Evolutionary conservation across 495 filamentous ascomycete genomes (phyloP).

Genomic region (Aspergillus wentii): DNA sequence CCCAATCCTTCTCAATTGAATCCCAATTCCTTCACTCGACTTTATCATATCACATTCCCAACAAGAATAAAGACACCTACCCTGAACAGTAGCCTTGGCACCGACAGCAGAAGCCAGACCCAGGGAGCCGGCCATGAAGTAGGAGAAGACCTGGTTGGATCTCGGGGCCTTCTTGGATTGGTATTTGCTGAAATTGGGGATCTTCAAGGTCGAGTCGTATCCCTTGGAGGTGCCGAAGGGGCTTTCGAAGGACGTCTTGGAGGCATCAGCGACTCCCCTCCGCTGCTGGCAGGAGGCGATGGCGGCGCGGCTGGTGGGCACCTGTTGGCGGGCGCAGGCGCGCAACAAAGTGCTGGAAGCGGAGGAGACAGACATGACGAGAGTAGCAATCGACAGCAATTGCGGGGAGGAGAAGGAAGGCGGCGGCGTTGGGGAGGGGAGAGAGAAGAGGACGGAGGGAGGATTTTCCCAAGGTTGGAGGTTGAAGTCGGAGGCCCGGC

Average conservation of each 20-base stretch:
- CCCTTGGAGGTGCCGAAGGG: constrained; percentile 42
- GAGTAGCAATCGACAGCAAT: constrained; percentile 37
- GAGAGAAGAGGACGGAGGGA: constrained; percentile 20
- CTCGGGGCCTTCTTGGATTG: constrained; percentile 56
- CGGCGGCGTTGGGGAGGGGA: constrained; percentile 18
- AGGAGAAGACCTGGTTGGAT: constrained; percentile 81
- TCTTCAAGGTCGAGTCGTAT: constrained; percentile 54
- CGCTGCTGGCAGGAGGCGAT: constrained; percentile 45
- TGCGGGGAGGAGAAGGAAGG: constrained; percentile 19
- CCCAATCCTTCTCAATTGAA: not conserved
- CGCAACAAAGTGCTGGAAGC: constrained; percentile 46
- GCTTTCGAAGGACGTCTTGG: constrained; percentile 46
- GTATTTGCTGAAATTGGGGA: constrained; percentile 91
- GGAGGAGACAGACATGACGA: constrained; percentile 45
- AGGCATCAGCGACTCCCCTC: constrained; percentile 40
- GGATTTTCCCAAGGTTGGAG: constrained; percentile 24
- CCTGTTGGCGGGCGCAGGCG: constrained; percentile 45
- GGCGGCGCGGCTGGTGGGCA: constrained; percentile 39
- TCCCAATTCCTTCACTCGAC: constrained; percentile 3
- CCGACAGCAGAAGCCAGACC: constrained; percentile 86
- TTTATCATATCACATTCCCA: not conserved
- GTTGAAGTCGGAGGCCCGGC: constrained; percentile 36
- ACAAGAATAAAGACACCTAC: constrained; percentile 48
- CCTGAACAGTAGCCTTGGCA: constrained; percentile 94
- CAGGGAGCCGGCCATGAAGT: constrained; percentile 98